These are phyloP conservation scores for Ustilago shanxiensis DNA, from an alignment of 1,284 basidiomycete species.

Conservation along the genomic window DNA sequence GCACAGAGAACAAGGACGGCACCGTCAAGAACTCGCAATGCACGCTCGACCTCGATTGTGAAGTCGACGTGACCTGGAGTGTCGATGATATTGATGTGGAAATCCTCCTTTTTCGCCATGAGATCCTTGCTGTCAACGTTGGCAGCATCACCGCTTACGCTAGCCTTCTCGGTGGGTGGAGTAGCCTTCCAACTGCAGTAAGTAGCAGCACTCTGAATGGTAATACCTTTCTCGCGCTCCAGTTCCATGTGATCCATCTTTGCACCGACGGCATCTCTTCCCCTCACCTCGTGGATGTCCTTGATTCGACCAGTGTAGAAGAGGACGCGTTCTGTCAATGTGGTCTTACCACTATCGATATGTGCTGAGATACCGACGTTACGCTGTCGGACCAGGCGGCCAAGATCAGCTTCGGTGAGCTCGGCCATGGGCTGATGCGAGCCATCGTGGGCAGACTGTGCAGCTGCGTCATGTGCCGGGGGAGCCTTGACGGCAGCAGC, in stretches of 20 bases:
- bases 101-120: conserved; percentile 76
- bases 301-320: conserved; percentile 96
- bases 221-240: conserved; percentile 98
- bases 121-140: conserved; percentile 44
- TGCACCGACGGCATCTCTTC: conserved; percentile 93
- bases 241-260: conserved; percentile 99
- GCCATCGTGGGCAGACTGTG: conserved; percentile 34
- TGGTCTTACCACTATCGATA: conserved; percentile 95
- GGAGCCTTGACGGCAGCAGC: conserved; percentile 28
- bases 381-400: conserved; percentile 68
- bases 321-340: conserved; percentile 94
- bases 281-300: conserved; percentile 97
- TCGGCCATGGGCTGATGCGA: conserved; percentile 35
- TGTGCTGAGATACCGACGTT: conserved; percentile 73
- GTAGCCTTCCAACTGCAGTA: conserved; percentile 94
- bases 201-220: conserved; percentile 97
- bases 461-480: conserved; percentile 40
- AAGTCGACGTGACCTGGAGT: conserved; percentile 99
- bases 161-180: conserved; percentile 70
- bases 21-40: conserved; percentile 94
- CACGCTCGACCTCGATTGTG: conserved; percentile 98
- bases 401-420: conserved; percentile 62
- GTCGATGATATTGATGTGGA: conserved; percentile 98
- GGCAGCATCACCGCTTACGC: conserved; percentile 69
- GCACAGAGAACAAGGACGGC: conserved; percentile 97